These are phyloP conservation scores for Stentor roeselii DNA, from an alignment of 73 alveolate species.

Conservation along the genomic window DNA sequence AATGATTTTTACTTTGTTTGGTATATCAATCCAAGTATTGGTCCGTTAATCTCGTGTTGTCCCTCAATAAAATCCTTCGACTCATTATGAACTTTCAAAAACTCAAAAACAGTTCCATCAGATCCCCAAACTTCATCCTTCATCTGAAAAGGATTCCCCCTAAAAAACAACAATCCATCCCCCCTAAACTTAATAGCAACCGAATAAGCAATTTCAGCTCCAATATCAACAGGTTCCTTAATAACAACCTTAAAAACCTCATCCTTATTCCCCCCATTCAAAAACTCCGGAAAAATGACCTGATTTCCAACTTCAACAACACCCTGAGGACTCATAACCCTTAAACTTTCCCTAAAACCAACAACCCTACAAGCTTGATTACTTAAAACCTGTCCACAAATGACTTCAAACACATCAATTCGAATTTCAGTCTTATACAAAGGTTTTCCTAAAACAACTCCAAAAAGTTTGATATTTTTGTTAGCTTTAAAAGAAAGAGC, in stretches of 20 bases:
- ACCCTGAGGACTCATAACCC: too few relatives aligned
- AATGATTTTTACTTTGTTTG: too few relatives aligned
- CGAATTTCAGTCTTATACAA: background rate
- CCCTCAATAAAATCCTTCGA: background rate
- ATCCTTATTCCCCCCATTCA: background rate
- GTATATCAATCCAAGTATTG: too few relatives aligned
- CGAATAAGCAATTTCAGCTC: background rate
- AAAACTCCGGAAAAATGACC: too few relatives aligned
- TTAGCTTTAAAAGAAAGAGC: background rate
- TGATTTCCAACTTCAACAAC: too few relatives aligned
- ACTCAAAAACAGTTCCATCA: slow-evolving; percentile 7
- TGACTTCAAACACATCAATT: background rate
- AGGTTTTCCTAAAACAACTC: background rate
- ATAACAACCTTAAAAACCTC: background rate
- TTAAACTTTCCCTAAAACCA: too few relatives aligned
- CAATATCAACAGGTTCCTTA: background rate
- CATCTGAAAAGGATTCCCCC: slow-evolving; percentile 3
- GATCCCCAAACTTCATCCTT: background rate
- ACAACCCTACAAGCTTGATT: background rate
- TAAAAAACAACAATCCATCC: background rate
- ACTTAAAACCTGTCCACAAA: background rate
- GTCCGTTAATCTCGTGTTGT: background rate
- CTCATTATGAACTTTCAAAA: background rate
- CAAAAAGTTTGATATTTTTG: background rate
- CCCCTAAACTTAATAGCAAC: background rate